A percentile compares a stretch with the other conserved stretches of the same genome.
Conservation (phyloP, 1,284 basidiomycete species). For the Tilletiopsis washingtonensis region DNA sequence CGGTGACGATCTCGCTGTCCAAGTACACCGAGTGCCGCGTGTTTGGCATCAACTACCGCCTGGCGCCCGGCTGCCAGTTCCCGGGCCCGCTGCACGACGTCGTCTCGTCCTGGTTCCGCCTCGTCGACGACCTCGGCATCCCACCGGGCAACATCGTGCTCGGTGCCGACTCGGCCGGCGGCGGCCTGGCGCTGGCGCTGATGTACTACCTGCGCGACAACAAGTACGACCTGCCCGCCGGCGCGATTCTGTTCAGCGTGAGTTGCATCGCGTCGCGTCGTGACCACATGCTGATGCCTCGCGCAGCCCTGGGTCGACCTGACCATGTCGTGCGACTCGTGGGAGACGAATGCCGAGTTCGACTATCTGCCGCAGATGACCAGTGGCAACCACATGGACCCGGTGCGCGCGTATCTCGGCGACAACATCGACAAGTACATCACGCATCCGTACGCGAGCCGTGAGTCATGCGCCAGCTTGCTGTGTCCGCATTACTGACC, state of each 20-base stretch:
- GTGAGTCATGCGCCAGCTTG: conserved; percentile 1
- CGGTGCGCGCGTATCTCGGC: conserved; percentile 84
- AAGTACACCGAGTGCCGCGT: conserved; percentile 84
- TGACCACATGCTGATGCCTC: neutral
- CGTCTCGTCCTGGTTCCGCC: conserved; percentile 74
- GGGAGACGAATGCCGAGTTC: conserved; percentile 77
- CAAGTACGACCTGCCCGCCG: conserved; percentile 36
- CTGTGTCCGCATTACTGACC: conserved; percentile 6
- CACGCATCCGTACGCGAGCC: conserved; percentile 83
- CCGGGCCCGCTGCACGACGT: conserved; percentile 89
- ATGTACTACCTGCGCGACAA: conserved; percentile 70
- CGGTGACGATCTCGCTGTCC: conserved; percentile 83
- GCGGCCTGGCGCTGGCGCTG: conserved; percentile 74
- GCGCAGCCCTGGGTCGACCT: conserved; percentile 55
- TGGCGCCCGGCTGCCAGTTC: conserved; percentile 89
- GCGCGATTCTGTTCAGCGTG: conserved; percentile 45
- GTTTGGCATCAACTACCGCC: conserved; percentile 94
- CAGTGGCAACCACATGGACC: conserved; percentile 82
- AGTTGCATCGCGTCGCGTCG: neutral
- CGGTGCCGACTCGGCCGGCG: conserved; percentile 83
- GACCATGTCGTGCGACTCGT: conserved; percentile 91
- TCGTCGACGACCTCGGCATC: conserved; percentile 80
- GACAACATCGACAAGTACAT: conserved; percentile 71
- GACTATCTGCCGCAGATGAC: conserved; percentile 49
- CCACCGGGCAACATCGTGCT: conserved; percentile 62